Percentiles rank a stretch among this genome's conserved stretches.
Conservation (phyloP, 257 asterid genomes). For the Misopates orontium region DNA sequence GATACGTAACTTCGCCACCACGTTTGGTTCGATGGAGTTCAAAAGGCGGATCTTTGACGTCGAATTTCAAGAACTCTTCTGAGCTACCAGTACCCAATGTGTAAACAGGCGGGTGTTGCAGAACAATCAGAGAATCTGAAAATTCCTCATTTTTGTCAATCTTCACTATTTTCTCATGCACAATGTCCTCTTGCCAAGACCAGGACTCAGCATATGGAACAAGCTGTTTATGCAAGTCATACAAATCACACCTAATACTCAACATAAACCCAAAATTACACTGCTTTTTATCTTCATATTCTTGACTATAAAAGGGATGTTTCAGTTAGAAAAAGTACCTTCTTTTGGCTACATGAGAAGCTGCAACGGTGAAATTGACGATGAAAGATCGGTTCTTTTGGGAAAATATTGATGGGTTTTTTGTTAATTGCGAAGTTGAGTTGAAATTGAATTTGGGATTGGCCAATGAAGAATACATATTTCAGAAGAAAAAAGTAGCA, state of each 20-base stretch:
- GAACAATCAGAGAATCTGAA: slow-evolving; percentile 60
- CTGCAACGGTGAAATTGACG: slow-evolving; percentile 15
- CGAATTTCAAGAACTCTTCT: slow-evolving; percentile 64
- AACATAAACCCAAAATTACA: background rate
- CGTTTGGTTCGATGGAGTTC: slow-evolving; percentile 77
- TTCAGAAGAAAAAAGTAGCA: too few relatives aligned
- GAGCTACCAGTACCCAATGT: slow-evolving; percentile 85
- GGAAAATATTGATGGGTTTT: slow-evolving; percentile 13
- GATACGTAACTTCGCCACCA: slow-evolving; percentile 94
- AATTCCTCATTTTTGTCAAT: slow-evolving; percentile 47
- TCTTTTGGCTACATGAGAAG: slow-evolving; percentile 27
- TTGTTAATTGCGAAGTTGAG: background rate
- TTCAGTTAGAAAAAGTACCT: slow-evolving; percentile 21
- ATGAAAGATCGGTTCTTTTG: slow-evolving; percentile 12
- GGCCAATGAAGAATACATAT: slow-evolving; percentile 31
- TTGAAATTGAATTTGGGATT: slow-evolving; percentile 2
- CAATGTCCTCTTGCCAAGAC: slow-evolving; percentile 84
- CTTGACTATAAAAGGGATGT: background rate
- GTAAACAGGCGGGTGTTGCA: slow-evolving; percentile 89
- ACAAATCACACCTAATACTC: slow-evolving; percentile 55
- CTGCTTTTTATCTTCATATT: background rate
- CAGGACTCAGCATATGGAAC: slow-evolving; percentile 81
- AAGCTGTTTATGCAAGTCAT: slow-evolving; percentile 61
- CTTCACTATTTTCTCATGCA: slow-evolving; percentile 48
- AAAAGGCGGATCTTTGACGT: slow-evolving; percentile 52